Base-by-base conservation (phyloP, 1,284 basidiomycete genomes). In the Sporisorium graminicola region DNA sequence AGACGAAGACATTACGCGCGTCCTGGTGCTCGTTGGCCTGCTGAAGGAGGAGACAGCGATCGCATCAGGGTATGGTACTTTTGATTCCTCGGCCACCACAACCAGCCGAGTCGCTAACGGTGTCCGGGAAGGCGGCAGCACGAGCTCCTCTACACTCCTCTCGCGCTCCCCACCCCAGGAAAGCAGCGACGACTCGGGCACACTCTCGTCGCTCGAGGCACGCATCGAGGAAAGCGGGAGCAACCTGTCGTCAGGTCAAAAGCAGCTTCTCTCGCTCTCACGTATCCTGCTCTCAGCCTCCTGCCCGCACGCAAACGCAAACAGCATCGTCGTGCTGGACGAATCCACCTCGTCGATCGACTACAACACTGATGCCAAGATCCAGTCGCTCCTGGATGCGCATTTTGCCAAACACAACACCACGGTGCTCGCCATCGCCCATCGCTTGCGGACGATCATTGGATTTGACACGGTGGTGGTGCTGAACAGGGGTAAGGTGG, bases 321-420 rank as follows among this genome's bases (percentile, higher is more conserved):
- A 77, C 65, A 75, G 74, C 55, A 65, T 80, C 27, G 51, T 74
- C 22, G 63, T 72, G 1, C 56, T 78, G 24, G 91, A 91, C 79
- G 91, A 93, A 85, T 92, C 92, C 1, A 93, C 93, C 0, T 92
- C 92, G 20, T 92, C 89, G 53, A 84, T 93, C 29, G 92, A 93
- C 86, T 84, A 91, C 13, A 90, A 92, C 84, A 94, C 93, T 0
- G 93, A 95, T 85, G 88, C 89, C 69, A 92, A 91, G 70, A 93
- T 94, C 68, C 93, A 95, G 83, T 88, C 91, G 66, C 94, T 93
- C 14, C 94, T 95, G 70, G 89, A 91, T 6, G 88, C 88, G 50
- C 93, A 94, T 86, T 95, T 95, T 86, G 86, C 87, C 12, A 14
- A 31, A 6, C 49, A 65, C 51, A 90, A 92, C 81, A 90, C 91